Evolutionary conservation across 768 basidiomycete genomes (phyloP), one percentile per base, ranked within the genome.

Genomic region (Naganishia vishniacii): DNA sequence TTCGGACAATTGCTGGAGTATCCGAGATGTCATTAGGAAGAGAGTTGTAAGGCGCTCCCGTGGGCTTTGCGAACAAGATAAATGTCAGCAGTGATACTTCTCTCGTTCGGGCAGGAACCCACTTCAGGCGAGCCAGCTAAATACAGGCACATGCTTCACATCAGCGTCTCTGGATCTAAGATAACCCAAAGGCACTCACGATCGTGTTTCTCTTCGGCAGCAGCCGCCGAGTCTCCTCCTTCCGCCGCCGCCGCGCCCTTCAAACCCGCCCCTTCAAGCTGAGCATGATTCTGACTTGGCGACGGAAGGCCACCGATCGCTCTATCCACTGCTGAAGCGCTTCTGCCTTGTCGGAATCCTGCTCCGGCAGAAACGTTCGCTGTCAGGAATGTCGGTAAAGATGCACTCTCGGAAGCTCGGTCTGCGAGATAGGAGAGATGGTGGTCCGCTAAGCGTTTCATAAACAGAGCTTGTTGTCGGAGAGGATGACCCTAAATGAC

Each of bases 381-480:
- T 9, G 53, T 56, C 11, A 56, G 28, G 28, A 44, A 60, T 12
- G 42, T 26, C 7, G 59, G 31, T 13, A 28, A 29, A 47, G 59
- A 28, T 23, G 59, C 26, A 40, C 48, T 29, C 48, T 56, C 62
- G 7, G 41, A 45, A n/a, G 44, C 44, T 32, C 63, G 42, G 77
- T 98, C 95, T 1, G 88, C 89, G 69, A 98, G 87, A 71, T 93
- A 86, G 71, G 85, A 85, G 20, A 98, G 83, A 26, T 97, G 83
- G 68, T 85, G 83, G 62, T 93, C 88, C 0, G 92, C 88, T 77
- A 94, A 93, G 65, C 81, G 81, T 71, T 87, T 84, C 69, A 99
- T 84, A 40, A 89, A 86, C 59, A 83, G 82, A 2, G 89, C 92
- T 65, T 87, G 88, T 60, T 82, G 83, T 46, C 91, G 85, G 46